Base-by-base conservation (phyloP, 345 rosid genomes). In the Populus simonii region DNA sequence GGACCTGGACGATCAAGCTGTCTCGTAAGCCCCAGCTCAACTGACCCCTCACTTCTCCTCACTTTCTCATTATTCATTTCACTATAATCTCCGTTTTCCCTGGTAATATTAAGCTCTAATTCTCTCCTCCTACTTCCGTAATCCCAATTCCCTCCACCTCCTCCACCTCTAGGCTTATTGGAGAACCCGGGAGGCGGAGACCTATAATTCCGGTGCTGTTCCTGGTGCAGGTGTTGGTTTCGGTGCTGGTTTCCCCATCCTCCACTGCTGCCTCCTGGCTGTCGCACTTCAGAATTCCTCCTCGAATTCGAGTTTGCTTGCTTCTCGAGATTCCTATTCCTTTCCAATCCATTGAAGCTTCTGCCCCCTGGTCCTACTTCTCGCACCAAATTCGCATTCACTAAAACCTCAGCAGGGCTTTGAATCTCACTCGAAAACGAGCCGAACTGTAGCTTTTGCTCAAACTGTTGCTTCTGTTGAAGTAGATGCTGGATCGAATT, bases 1-100 rank as follows among this genome's bases (percentile, higher is more conserved):
- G 86, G 90, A 12, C 94, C 92, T 51, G 94, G 95, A 18, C 70
- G 90, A 83, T 91, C 89, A 83, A 88, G 85, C 87, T 92, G 97
- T 77, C 79, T 78, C 62, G 83, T 72, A 49, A 90, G 83, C 71
- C 87, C 83, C 20, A 70, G 72, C 39, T 43, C 92, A 66, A 35
- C 55, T 12, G 68, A 68, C 66, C 80, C 81, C 77, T 78, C 22
- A 43, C 73, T 71, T 76, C 76, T 74, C 45, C 73, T 76, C 76
- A 72, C 76, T 39, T 49, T 76, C 12, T 51, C 78, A n/a, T 76
- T 78, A 78, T 71, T 81, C 51, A 80, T 38, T 47, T 82, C 87
- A 73, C 78, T 66, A 72, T 15, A 62, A 78, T 69, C 84, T 0
- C 82, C 83, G 75, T 77, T 86, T 70, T 72, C 79, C 77, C 70